These are phyloP conservation scores for Cydonia oblonga DNA, from an alignment of 331 rosid species.

Conservation along the genomic window DNA sequence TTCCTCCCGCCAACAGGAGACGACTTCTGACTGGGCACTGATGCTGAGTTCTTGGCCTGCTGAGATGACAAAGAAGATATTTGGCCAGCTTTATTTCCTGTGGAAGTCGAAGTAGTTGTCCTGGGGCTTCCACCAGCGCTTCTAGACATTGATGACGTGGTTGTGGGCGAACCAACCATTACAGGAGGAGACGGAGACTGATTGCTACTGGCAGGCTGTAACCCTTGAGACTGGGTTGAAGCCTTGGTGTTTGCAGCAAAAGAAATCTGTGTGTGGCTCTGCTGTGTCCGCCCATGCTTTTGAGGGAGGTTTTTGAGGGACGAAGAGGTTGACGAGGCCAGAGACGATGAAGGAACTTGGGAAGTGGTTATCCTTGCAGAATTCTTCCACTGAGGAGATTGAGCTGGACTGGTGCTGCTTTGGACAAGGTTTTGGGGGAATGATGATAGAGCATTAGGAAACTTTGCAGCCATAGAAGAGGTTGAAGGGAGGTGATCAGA, in stretches of 20 bases:
- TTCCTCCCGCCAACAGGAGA: constrained; percentile 81
- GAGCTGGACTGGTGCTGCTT: constrained; percentile 49
- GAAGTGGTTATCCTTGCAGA: constrained; percentile 41
- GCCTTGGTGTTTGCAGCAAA: constrained; percentile 61
- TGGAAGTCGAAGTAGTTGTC: constrained; percentile 46
- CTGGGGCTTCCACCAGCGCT: constrained; percentile 88
- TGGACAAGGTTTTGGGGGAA: constrained; percentile 68
- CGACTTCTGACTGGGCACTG: constrained; percentile 47
- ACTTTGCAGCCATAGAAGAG: constrained; percentile 59
- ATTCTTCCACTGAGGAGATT: constrained; percentile 85
- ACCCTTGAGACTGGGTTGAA: constrained; percentile 40
- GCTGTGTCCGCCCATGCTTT: constrained; percentile 64
- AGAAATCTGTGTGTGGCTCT: constrained; percentile 64
- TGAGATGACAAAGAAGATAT: constrained; percentile 60
- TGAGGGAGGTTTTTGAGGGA: constrained; percentile 48
- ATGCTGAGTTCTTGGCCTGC: constrained; percentile 52
- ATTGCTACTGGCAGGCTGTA: constrained; percentile 40
- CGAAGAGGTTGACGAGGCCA: constrained; percentile 49
- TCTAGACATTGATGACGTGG: constrained; percentile 70
- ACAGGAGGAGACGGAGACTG: constrained; percentile 80
- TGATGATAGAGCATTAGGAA: constrained; percentile 50
- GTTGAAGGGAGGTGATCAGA: constrained; percentile 62
- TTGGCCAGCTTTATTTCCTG: constrained; percentile 58
- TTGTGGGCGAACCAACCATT: constrained; percentile 77
- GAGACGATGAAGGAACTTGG: constrained; percentile 43